A percentile compares a stretch with the other conserved stretches of the same genome.
Conservation (phyloP, 305 asterid species). For the Ajuga reptans region DNA sequence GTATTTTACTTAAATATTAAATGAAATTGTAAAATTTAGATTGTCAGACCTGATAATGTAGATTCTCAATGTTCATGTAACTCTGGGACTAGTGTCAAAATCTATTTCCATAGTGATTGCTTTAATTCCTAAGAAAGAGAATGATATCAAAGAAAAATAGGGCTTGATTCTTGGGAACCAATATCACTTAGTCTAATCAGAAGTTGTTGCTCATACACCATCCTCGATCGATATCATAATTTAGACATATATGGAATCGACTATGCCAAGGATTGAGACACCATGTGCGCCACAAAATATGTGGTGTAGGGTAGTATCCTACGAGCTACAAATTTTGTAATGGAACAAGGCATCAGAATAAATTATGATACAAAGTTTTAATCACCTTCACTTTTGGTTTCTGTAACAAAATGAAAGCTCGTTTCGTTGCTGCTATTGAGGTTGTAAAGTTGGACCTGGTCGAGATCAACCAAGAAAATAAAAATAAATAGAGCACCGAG, state of each 20-base stretch:
- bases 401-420: constrained; percentile 52
- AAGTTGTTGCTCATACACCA: constrained; percentile 12
- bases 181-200: neutral
- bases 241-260: neutral
- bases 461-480: constrained; percentile 21
- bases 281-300: neutral
- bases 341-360: neutral
- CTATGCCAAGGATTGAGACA: too few relatives aligned
- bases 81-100: neutral
- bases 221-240: neutral
- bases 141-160: constrained; percentile 4
- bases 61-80: neutral
- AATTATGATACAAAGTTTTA: constrained; percentile 17
- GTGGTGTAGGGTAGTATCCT: constrained; percentile 4
- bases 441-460: constrained; percentile 60
- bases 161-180: neutral
- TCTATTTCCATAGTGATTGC: neutral
- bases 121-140: constrained; percentile 14
- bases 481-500: constrained; percentile 20
- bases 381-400: constrained; percentile 66
- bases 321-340: neutral
- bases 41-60: neutral
- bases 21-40: neutral
- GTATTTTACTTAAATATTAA: too few relatives aligned
- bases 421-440: constrained; percentile 40